Evolutionary conservation across 345 rosid genomes (phyloP).

Genomic region (Gossypium turneri): DNA sequence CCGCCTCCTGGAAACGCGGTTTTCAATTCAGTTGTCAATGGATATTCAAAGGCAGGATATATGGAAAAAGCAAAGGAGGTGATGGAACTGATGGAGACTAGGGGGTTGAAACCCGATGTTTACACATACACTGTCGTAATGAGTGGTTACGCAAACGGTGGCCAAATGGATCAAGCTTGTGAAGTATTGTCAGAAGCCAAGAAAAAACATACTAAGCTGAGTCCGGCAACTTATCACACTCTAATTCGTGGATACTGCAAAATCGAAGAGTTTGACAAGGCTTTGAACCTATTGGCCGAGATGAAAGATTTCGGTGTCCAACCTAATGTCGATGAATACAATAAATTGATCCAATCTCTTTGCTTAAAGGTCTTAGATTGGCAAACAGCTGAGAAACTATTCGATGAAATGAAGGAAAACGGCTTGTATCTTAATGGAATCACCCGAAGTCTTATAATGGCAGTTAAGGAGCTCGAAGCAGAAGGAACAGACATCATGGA

Average conservation of each 20-base stretch:
- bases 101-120: slow-evolving; percentile 81
- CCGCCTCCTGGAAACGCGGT: slow-evolving; percentile 84
- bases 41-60: slow-evolving; percentile 55
- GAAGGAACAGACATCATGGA: slow-evolving; percentile 35
- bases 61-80: slow-evolving; percentile 50
- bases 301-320: slow-evolving; percentile 62
- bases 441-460: slow-evolving; percentile 60
- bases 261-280: slow-evolving; percentile 67
- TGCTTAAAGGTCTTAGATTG: slow-evolving; percentile 77
- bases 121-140: slow-evolving; percentile 73
- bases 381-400: slow-evolving; percentile 64
- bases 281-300: slow-evolving; percentile 58
- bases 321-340: slow-evolving; percentile 70
- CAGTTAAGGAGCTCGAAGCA: slow-evolving; percentile 72
- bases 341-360: slow-evolving; percentile 71
- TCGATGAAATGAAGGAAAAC: slow-evolving; percentile 58
- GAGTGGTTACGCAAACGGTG: slow-evolving; percentile 70
- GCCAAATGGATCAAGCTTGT: slow-evolving; percentile 67
- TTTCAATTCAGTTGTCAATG: slow-evolving; percentile 53
- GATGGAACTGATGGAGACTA: slow-evolving; percentile 56
- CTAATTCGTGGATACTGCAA: slow-evolving; percentile 81
- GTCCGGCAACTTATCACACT: slow-evolving; percentile 65
- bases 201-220: slow-evolving; percentile 61
- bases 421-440: slow-evolving; percentile 71
- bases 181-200: slow-evolving; percentile 59